Percentiles rank a stretch among this genome's conserved stretches.
Evolutionary conservation across 805 yeast species (phyloP).

Genomic region (Saccharomycopsis lassenensis): DNA sequence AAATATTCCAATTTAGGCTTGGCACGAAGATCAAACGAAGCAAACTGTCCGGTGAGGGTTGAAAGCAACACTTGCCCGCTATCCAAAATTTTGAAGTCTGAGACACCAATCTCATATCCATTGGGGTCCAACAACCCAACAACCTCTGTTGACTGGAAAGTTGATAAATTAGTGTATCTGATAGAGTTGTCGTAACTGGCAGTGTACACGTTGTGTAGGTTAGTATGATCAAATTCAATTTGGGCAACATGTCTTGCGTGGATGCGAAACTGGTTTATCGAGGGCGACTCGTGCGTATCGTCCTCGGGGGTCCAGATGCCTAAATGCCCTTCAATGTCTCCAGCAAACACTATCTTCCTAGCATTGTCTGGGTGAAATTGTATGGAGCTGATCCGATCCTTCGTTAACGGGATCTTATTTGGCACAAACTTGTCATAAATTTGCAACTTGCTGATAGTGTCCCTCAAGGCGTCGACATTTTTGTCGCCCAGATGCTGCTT

Average conservation of each 20-base stretch:
- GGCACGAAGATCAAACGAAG: slow-evolving; percentile 57
- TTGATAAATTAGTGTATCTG: slow-evolving; percentile 56
- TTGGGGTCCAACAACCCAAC: slow-evolving; percentile 46
- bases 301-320: slow-evolving; percentile 75
- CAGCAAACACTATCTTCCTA: slow-evolving; percentile 63
- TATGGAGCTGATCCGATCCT: slow-evolving; percentile 62
- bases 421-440: slow-evolving; percentile 53
- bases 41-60: slow-evolving; percentile 72
- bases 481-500: slow-evolving; percentile 24
- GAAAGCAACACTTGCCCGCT: slow-evolving; percentile 68
- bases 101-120: slow-evolving; percentile 51
- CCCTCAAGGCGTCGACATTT: slow-evolving; percentile 37
- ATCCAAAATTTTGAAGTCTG: slow-evolving; percentile 49
- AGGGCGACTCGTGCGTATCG: slow-evolving; percentile 33
- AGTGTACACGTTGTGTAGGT: slow-evolving; percentile 48
- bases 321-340: slow-evolving; percentile 78
- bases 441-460: slow-evolving; percentile 37
- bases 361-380: slow-evolving; percentile 64
- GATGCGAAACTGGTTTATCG: slow-evolving; percentile 53
- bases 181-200: slow-evolving; percentile 85
- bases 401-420: slow-evolving; percentile 55
- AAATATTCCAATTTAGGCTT: slow-evolving; percentile 32
- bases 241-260: slow-evolving; percentile 69
- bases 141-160: slow-evolving; percentile 48
- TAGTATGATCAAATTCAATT: slow-evolving; percentile 40